Base-by-base conservation (phyloP, 192 early-diverging fungal species). In the Coemansia sp. region DNA sequence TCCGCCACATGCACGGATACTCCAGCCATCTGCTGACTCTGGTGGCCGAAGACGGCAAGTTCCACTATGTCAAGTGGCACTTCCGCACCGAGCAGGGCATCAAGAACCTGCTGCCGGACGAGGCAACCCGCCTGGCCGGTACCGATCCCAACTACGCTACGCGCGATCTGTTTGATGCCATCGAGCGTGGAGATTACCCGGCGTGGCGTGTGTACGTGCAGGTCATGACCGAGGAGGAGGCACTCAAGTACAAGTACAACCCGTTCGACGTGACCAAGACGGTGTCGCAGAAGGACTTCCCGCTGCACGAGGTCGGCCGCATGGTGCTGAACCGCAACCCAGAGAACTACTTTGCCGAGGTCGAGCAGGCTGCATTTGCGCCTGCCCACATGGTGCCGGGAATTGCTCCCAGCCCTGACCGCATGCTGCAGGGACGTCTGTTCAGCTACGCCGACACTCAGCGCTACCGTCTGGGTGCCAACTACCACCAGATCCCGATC, bases 361-460 rank as follows among this genome's bases (percentile, higher is more conserved):
- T 84, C 39, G 91, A 93, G 70, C 91, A 93, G 69, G 79, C 80
- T 11, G 89, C 88, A 2, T 90, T 93, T 80, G 83, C 79, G 50
- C 88, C 89, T 5, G 83, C 87, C 32, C 82, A 88, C 63, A 72
- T 90, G 69, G 83, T 90, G 31, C 90, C 90, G 9, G 91, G 91
- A 53, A 87, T 91, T 63, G 87, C 85, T n/a, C 80, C 85, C 37
- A 79, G 85, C 17, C 80, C 82, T 46, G 91, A 93, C 75, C 84
- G 82, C 69, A 87, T 93, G 84, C 76, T 93, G 54, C 90, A 93
- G 69, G 87, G 87, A 31, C 87, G 91, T 48, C 81, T 91, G 23
- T 90, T 91, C 79, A 87, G 86, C 39, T 93, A 90, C 69, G 81
- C 83, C 14, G 90, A 92, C 71, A 90, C 90, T n/a, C 90, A 92